phyloP scores from a whole-genome alignment of 2,329 filamentous ascomycete species.

The Cucurbitaria berberidis region DNA sequence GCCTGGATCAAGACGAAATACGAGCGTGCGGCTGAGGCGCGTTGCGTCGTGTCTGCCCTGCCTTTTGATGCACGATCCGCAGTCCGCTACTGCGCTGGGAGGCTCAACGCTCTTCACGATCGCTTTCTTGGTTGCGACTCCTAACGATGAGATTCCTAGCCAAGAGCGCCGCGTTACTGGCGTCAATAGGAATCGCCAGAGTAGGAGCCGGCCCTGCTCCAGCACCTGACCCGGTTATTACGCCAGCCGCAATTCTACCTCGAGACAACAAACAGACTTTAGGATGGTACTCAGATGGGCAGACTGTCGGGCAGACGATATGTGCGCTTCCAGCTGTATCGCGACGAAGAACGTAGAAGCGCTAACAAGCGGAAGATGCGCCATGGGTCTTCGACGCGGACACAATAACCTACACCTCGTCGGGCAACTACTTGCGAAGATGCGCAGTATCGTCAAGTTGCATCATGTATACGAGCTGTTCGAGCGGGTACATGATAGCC shows the following conservation, averaged over 20 bases:
- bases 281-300: slow-evolving; percentile 13
- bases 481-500: slow-evolving; percentile 5
- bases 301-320: slow-evolving; percentile 5
- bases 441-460: slow-evolving; percentile 7
- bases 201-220: neutral
- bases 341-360: neutral
- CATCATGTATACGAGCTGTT: slow-evolving; percentile 12
- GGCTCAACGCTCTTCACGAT: neutral
- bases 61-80: neutral
- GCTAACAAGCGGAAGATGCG: slow-evolving; percentile 3
- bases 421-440: slow-evolving; percentile 8
- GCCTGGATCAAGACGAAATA: neutral
- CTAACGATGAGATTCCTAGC: neutral
- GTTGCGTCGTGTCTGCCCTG: neutral
- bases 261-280: slow-evolving; percentile 4
- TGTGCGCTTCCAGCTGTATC: neutral
- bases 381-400: slow-evolving; percentile 12
- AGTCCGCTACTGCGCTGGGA: neutral
- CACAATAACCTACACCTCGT: slow-evolving; percentile 5
- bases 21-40: neutral
- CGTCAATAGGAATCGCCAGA: neutral
- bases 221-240: neutral
- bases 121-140: neutral
- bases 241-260: slow-evolving; percentile 7
- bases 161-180: neutral